These are phyloP conservation scores for Quaeritorhiza haematococci DNA, from an alignment of 371 early-diverging fungal genomes.

Conservation along the genomic window DNA sequence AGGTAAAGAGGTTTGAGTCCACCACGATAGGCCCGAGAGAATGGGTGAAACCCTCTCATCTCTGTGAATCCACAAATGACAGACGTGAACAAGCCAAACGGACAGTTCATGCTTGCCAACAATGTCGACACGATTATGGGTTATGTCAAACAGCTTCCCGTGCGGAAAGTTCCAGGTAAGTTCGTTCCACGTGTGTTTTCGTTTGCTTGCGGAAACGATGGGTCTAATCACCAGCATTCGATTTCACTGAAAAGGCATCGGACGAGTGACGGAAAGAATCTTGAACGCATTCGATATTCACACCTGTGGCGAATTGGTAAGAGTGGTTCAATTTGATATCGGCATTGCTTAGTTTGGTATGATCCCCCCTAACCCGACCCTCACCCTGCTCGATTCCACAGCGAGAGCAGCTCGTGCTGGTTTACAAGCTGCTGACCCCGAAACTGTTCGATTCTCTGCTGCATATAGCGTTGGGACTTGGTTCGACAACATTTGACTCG, in stretches of 20 bases:
- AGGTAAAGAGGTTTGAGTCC: constrained; percentile 1
- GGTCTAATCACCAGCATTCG: background rate
- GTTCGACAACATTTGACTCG: constrained; percentile 10
- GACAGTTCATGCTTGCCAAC: constrained; percentile 32
- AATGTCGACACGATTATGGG: constrained; percentile 16
- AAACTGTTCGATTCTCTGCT: constrained; percentile 12
- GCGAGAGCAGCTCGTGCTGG: constrained; percentile 8
- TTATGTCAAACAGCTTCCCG: constrained; percentile 16
- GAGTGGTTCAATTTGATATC: background rate
- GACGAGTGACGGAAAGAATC: constrained; percentile 2
- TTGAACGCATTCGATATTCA: constrained; percentile 26
- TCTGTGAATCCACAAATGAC: too few relatives aligned
- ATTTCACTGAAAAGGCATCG: background rate
- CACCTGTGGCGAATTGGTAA: constrained; percentile 18
- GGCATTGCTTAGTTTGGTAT: too few relatives aligned
- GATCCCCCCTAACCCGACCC: background rate
- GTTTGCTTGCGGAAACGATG: background rate
- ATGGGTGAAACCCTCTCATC: too few relatives aligned
- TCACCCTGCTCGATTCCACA: background rate
- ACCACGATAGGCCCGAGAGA: too few relatives aligned
- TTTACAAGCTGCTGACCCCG: constrained; percentile 16
- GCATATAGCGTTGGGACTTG: constrained; percentile 14
- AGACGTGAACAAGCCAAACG: constrained; percentile 66
- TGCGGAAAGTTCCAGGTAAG: constrained; percentile 33
- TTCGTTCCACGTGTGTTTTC: constrained; percentile 13